Conservation (phyloP, 2,329 filamentous ascomycete species). For the Fusarium sp. region DNA sequence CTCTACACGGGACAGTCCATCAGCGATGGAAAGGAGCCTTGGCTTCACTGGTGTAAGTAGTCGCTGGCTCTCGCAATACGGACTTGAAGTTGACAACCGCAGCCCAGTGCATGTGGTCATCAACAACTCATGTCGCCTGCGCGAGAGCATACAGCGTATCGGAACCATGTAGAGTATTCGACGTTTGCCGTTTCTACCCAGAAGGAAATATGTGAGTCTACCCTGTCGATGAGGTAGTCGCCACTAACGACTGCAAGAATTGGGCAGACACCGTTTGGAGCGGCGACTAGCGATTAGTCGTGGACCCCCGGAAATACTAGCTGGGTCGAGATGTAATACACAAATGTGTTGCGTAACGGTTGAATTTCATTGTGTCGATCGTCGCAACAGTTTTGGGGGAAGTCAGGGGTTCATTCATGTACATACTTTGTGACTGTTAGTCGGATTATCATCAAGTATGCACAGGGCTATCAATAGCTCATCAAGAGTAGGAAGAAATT, state of each 20-base stretch:
- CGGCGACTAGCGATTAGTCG: neutral
- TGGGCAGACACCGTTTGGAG: slow-evolving; percentile 47
- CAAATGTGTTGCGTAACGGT: neutral
- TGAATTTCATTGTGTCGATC: neutral
- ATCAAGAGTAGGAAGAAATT: neutral
- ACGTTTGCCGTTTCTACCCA: slow-evolving; percentile 51
- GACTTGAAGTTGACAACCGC: slow-evolving; percentile 12
- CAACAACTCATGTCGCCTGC: slow-evolving; percentile 50
- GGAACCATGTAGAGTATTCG: slow-evolving; percentile 49
- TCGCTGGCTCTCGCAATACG: neutral
- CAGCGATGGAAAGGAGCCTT: slow-evolving; percentile 48
- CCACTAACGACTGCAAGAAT: slow-evolving; percentile 28
- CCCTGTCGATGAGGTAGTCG: neutral
- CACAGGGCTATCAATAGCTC: neutral
- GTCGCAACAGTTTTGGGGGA: neutral
- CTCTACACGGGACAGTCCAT: slow-evolving; percentile 48
- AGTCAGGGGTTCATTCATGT: neutral
- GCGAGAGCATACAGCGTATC: slow-evolving; percentile 48
- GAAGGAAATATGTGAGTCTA: slow-evolving; percentile 51
- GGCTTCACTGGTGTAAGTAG: slow-evolving; percentile 53
- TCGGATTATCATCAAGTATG: neutral
- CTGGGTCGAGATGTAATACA: neutral
- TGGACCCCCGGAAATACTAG: neutral
- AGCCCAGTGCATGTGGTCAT: slow-evolving; percentile 54
- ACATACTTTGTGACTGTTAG: neutral